These are phyloP conservation scores for Auricularia cornea DNA, from an alignment of 768 basidiomycete genomes.

Conservation along the genomic window DNA sequence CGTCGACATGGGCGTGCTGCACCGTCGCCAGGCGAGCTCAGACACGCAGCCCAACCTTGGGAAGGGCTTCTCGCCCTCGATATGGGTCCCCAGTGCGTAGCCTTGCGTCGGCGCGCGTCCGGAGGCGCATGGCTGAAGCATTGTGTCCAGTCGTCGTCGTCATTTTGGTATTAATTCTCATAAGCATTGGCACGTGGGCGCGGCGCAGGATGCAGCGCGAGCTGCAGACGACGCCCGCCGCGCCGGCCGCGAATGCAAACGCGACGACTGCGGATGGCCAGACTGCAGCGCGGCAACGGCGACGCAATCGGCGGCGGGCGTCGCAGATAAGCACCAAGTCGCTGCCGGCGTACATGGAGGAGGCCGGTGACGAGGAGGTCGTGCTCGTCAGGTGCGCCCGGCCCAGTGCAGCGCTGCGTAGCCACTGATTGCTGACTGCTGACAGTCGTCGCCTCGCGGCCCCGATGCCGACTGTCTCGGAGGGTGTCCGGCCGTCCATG, in stretches of 20 bases:
- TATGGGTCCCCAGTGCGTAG: not conserved
- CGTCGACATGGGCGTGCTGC: not conserved
- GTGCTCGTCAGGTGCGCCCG: constrained; percentile 49
- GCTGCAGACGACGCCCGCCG: constrained; percentile 20
- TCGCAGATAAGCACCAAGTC: constrained; percentile 75
- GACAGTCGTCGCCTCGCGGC: not conserved
- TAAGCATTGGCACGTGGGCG: not conserved
- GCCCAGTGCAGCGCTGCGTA: not conserved
- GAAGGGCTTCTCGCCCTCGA: not conserved
- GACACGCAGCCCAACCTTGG: not conserved
- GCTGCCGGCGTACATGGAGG: constrained; percentile 73
- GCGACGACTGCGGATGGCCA: constrained; percentile 26
- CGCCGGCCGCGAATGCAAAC: constrained; percentile 19
- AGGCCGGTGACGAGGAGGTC: constrained; percentile 74
- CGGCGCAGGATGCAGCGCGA: constrained; percentile 15
- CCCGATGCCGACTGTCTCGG: constrained; percentile 1
- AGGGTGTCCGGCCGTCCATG: not conserved
- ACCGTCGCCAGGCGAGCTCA: not conserved
- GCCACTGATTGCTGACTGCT: not conserved
- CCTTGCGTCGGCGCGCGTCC: not conserved
- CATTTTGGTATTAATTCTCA: not conserved
- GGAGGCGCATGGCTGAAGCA: not conserved
- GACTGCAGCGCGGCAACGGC: constrained; percentile 26
- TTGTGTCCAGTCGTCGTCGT: not conserved
- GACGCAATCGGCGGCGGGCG: constrained; percentile 53